phyloP scores from a whole-genome alignment of 2,329 filamentous ascomycete genomes.

The Chrysosporium queenslandicum region DNA sequence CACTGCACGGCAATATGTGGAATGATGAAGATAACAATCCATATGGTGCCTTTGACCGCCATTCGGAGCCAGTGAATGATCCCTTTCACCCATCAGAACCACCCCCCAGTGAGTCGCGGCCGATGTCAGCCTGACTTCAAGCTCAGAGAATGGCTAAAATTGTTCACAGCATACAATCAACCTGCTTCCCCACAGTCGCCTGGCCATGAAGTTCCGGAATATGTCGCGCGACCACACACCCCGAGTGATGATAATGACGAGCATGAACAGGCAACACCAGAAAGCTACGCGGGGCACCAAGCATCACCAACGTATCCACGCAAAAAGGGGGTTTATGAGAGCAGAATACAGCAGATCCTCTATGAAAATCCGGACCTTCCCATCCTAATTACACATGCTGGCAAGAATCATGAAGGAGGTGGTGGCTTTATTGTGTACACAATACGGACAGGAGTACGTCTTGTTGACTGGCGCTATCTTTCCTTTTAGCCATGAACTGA shows the following conservation, averaged over 20 bases:
- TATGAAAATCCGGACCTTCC: conserved; percentile 87
- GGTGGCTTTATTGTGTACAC: conserved; percentile 96
- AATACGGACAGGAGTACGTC: conserved; percentile 79
- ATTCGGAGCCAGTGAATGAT: conserved; percentile 65
- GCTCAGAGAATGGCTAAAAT: not conserved
- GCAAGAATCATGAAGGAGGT: conserved; percentile 86
- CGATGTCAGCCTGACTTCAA: not conserved
- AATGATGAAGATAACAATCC: conserved; percentile 99
- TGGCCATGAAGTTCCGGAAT: conserved; percentile 55
- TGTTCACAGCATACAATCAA: conserved; percentile 45
- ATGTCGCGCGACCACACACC: conserved; percentile 40
- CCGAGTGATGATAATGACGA: conserved; percentile 36
- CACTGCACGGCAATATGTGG: conserved; percentile 59
- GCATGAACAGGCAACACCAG: conserved; percentile 1
- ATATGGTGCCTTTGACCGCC: conserved; percentile 85
- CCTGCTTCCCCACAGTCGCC: conserved; percentile 58
- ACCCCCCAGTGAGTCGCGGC: conserved; percentile 36
- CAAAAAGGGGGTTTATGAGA: conserved; percentile 83
- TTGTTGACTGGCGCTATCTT: too few species aligned
- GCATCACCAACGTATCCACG: conserved; percentile 42
- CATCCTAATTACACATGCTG: conserved; percentile 86
- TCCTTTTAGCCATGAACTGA: too few species aligned
- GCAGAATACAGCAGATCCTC: conserved; percentile 91
- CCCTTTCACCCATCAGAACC: conserved; percentile 50
- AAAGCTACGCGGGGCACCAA: conserved; percentile 40